Conservation (phyloP, 345 rosid genomes). For the Citrus glauca region DNA sequence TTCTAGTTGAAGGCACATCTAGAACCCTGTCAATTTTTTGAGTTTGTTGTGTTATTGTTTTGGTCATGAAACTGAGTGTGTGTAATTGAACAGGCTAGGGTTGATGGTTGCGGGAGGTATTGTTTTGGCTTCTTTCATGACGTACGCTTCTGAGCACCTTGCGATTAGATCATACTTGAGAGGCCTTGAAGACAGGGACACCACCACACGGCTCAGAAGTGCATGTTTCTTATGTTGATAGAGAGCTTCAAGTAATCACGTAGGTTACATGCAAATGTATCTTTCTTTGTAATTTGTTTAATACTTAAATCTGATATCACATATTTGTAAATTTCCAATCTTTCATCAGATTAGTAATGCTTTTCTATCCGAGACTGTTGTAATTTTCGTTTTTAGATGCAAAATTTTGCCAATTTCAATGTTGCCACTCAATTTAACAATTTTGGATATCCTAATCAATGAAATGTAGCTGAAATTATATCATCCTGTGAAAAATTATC, state of each 20-base stretch:
- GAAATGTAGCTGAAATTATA: not conserved
- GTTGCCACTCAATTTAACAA: not conserved
- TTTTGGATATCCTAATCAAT: not conserved
- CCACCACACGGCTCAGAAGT: constrained; percentile 39
- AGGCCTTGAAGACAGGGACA: constrained; percentile 70
- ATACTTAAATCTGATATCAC: constrained; percentile 13
- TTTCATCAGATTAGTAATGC: constrained; percentile 13
- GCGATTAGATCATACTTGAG: constrained; percentile 55
- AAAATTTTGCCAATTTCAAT: not conserved
- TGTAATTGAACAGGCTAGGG: constrained; percentile 56
- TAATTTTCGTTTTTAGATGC: not conserved
- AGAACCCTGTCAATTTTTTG: not conserved
- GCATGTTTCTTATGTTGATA: constrained; percentile 46
- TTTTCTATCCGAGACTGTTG: not conserved
- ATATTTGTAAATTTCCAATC: constrained; percentile 22
- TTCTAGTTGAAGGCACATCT: not conserved
- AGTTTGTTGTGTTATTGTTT: not conserved
- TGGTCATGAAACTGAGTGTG: no score
- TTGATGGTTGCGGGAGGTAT: constrained; percentile 80
- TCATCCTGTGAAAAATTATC: not conserved
- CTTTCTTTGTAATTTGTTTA: constrained; percentile 15
- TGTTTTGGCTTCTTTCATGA: constrained; percentile 80
- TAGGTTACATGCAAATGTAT: constrained; percentile 12
- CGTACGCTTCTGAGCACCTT: constrained; percentile 84
- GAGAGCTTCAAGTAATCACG: constrained; percentile 13